Evolutionary conservation across 129 eudicot genomes (phyloP).

Genomic region (Flaveria ramosissima): DNA sequence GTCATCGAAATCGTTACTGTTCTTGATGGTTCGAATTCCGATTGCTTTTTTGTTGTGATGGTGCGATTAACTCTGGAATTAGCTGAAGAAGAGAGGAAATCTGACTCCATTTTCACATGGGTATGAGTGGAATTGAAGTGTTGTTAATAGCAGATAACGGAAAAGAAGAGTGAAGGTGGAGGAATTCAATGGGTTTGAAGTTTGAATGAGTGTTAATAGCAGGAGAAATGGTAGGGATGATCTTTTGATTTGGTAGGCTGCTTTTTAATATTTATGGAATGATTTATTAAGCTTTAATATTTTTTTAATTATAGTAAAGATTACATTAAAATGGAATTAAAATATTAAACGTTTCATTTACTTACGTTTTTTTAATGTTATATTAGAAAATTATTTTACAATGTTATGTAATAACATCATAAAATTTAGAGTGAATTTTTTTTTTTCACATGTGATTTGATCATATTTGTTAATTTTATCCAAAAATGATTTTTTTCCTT

Average conservation of each 20-base stretch:
- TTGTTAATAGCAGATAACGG: slow-evolving; percentile 2
- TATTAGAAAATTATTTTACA: no score
- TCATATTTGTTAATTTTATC: no score
- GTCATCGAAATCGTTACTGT: slow-evolving; percentile 41
- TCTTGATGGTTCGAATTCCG: slow-evolving; percentile 27
- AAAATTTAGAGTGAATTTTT: background rate
- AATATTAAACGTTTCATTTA: background rate
- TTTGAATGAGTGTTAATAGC: slow-evolving; percentile 38
- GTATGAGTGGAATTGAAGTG: background rate
- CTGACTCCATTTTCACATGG: slow-evolving; percentile 17
- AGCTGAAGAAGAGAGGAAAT: slow-evolving; percentile 14
- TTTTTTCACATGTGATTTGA: no score
- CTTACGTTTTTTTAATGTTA: no score
- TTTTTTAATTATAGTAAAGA: background rate
- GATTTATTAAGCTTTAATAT: background rate
- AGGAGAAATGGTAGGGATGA: slow-evolving; percentile 22
- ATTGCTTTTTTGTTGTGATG: slow-evolving; percentile 15
- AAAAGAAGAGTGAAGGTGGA: slow-evolving; percentile 10
- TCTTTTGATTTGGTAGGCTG: slow-evolving; percentile 20
- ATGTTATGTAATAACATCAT: background rate
- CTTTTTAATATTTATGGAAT: background rate
- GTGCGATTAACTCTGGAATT: slow-evolving; percentile 20
- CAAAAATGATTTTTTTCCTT: no score
- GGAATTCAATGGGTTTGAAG: slow-evolving; percentile 30
- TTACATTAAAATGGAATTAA: background rate